phyloP scores from a whole-genome alignment of 2,329 filamentous ascomycete genomes.

The Diatrype stigma region DNA sequence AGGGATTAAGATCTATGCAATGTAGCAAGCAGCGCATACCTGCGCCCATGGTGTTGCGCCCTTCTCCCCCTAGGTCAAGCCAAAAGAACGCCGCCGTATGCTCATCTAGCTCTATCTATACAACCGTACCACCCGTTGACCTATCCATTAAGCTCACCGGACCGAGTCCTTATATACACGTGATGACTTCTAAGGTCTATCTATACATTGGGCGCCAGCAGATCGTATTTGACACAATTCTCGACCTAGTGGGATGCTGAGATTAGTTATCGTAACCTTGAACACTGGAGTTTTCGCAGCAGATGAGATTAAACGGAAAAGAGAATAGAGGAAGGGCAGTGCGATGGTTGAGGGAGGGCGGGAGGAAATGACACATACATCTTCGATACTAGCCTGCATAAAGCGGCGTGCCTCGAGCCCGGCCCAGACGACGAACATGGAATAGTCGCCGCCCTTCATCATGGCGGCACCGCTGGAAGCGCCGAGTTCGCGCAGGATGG shows the following conservation, averaged over 20 bases:
- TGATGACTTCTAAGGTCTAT: too few relatives aligned
- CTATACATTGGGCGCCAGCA: slow-evolving; percentile 81
- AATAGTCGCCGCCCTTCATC: slow-evolving; percentile 69
- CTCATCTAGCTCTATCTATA: background rate
- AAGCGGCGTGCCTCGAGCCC: slow-evolving; percentile 85
- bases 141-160: background rate
- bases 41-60: too few relatives aligned
- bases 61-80: too few relatives aligned
- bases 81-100: background rate
- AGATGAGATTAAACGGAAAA: background rate
- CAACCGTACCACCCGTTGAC: background rate
- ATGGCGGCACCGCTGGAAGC: slow-evolving; percentile 69
- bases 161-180: background rate
- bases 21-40: too few relatives aligned
- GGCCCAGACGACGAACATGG: slow-evolving; percentile 87
- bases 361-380: slow-evolving; percentile 54
- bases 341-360: too few relatives aligned
- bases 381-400: slow-evolving; percentile 84
- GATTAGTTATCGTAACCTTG: background rate
- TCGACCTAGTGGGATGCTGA: slow-evolving; percentile 56
- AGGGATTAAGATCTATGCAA: too few relatives aligned
- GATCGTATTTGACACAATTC: slow-evolving; percentile 84
- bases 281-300: too few relatives aligned
- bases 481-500: slow-evolving; percentile 84
- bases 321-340: slow-evolving; percentile 5